A percentile compares a stretch with the other conserved stretches of the same genome.
Evolutionary conservation across 352 stramenopile species (phyloP).

Genomic region (Globisporangium rhizosaccharum): DNA sequence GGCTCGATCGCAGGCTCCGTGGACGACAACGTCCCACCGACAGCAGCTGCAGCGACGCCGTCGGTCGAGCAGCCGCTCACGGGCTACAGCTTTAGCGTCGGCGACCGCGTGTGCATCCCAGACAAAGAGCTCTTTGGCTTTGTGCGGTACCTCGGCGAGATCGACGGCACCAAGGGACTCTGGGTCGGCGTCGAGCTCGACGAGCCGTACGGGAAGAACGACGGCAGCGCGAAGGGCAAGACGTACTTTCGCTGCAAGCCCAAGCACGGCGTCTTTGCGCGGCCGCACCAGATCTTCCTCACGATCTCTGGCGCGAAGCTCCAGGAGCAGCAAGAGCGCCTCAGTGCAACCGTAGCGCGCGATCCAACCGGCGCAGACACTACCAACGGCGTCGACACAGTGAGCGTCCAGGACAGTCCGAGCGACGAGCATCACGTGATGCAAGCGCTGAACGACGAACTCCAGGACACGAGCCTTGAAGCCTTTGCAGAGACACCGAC

Average conservation of each 20-base stretch:
- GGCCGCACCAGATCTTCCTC: slow-evolving; percentile 69
- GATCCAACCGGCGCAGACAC: not conserved
- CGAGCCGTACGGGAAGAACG: slow-evolving; percentile 73
- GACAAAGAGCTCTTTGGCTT: slow-evolving; percentile 82
- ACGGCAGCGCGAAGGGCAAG: slow-evolving; percentile 73
- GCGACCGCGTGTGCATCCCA: slow-evolving; percentile 78
- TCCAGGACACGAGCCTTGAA: slow-evolving; percentile 12
- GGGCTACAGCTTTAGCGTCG: slow-evolving; percentile 48
- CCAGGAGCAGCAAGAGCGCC: slow-evolving; percentile 32
- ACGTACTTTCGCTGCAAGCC: slow-evolving; percentile 78
- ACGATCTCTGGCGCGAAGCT: slow-evolving; percentile 56
- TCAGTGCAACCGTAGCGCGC: not conserved
- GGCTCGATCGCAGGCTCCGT: slow-evolving; percentile 32
- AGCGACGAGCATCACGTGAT: slow-evolving; percentile 26
- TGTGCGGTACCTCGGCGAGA: slow-evolving; percentile 71
- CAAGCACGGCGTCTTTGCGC: slow-evolving; percentile 77
- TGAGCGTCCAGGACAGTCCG: slow-evolving; percentile 13
- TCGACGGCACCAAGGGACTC: slow-evolving; percentile 56
- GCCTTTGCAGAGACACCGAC: slow-evolving; percentile 16
- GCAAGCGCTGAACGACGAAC: slow-evolving; percentile 19
- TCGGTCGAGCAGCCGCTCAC: slow-evolving; percentile 19
- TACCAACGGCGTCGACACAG: slow-evolving; percentile 4
- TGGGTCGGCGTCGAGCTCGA: slow-evolving; percentile 82
- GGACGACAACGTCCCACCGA: slow-evolving; percentile 28
- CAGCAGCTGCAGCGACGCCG: not conserved